These are phyloP conservation scores for Monosporozyma yasuniensis DNA, from an alignment of 805 yeast genomes.

Conservation along the genomic window DNA sequence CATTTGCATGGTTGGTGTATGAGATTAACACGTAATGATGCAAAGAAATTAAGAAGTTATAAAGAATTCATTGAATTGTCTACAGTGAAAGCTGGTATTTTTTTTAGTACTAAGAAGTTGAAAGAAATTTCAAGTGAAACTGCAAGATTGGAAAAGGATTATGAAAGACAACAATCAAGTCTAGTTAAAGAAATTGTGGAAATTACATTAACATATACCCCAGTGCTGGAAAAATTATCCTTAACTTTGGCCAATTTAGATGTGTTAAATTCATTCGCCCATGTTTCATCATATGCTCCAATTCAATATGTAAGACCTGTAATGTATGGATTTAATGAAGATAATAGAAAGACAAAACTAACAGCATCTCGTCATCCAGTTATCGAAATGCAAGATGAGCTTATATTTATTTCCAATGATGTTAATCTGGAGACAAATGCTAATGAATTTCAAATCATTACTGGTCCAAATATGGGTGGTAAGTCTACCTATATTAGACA, in stretches of 20 bases:
- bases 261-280: slow-evolving; percentile 79
- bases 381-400: slow-evolving; percentile 83
- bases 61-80: slow-evolving; percentile 66
- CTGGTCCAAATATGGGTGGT: slow-evolving; percentile 98
- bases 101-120: slow-evolving; percentile 67
- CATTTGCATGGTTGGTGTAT: slow-evolving; percentile 90
- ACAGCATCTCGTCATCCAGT: slow-evolving; percentile 90
- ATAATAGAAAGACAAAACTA: slow-evolving; percentile 45
- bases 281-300: slow-evolving; percentile 74
- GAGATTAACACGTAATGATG: slow-evolving; percentile 85
- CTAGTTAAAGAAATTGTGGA: slow-evolving; percentile 76
- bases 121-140: slow-evolving; percentile 52
- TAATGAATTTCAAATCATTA: slow-evolving; percentile 70
- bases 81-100: slow-evolving; percentile 93
- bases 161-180: slow-evolving; percentile 64
- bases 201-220: slow-evolving; percentile 73
- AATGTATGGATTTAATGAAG: slow-evolving; percentile 41
- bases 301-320: slow-evolving; percentile 69
- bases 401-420: slow-evolving; percentile 87
- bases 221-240: slow-evolving; percentile 64
- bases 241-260: slow-evolving; percentile 64
- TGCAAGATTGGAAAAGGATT: slow-evolving; percentile 50
- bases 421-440: slow-evolving; percentile 49
- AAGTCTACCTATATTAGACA: slow-evolving; percentile 89
- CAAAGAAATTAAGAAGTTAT: slow-evolving; percentile 56